phyloP scores from a whole-genome alignment of 192 early-diverging fungal genomes.

The Rhizophagus clarus region DNA sequence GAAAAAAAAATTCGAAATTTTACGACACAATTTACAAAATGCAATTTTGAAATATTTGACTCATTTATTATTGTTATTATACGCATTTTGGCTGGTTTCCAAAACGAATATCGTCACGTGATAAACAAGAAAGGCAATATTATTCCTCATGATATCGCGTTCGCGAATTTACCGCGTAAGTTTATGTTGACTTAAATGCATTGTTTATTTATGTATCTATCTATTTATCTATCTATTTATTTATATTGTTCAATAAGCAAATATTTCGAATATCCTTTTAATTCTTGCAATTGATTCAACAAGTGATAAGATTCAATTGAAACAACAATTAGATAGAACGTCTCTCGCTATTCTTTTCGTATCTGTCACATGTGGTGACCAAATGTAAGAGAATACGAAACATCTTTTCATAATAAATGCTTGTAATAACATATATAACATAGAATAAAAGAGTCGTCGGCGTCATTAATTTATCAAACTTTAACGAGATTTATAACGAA shows the following conservation, averaged over 20 bases:
- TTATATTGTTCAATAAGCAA: not conserved
- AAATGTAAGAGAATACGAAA: not conserved
- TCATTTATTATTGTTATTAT: constrained; percentile 2
- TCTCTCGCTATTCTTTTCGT: constrained; percentile 26
- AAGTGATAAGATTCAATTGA: not conserved
- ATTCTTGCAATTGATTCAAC: constrained; percentile 5
- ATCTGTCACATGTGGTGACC: not conserved
- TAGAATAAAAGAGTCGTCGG: not conserved
- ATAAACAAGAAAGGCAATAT: not conserved
- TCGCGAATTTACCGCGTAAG: constrained; percentile 12
- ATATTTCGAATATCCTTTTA: not conserved
- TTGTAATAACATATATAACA: not conserved
- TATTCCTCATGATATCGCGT: not conserved
- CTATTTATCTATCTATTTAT: too few species aligned
- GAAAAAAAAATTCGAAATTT: not conserved
- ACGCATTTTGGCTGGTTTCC: constrained; percentile 7
- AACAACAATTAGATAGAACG: constrained; percentile 2
- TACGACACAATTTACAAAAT: not conserved
- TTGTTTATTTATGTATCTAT: not conserved
- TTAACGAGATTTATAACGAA: constrained; percentile 15
- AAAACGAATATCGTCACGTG: not conserved
- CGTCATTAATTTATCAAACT: not conserved
- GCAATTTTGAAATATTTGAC: not conserved
- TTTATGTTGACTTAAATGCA: too few species aligned
- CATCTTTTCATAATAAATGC: too few species aligned